These are phyloP conservation scores for Ustilago hordei DNA, from an alignment of 1,284 basidiomycete genomes.

Conservation along the genomic window DNA sequence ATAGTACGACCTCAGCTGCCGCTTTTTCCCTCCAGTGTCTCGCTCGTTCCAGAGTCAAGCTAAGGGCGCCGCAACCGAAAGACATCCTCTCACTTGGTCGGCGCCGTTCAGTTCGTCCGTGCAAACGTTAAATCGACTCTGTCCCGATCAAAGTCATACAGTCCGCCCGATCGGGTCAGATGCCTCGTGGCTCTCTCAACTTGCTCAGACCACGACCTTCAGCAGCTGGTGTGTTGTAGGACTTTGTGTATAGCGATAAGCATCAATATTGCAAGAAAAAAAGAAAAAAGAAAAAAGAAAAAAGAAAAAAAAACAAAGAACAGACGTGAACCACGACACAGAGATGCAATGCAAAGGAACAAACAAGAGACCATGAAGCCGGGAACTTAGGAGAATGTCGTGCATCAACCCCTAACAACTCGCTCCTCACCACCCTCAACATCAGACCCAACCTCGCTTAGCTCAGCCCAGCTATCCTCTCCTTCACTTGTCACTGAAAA, in stretches of 20 bases:
- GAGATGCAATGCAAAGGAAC: conserved; percentile 5
- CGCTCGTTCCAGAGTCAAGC: neutral
- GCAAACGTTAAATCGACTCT: neutral
- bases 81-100: neutral
- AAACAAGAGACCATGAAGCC: neutral
- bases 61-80: neutral
- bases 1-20: neutral
- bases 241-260: neutral
- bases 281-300: neutral
- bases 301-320: neutral
- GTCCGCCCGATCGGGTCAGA: neutral
- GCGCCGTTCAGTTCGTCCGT: neutral
- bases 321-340: neutral
- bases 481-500: conserved; percentile 28
- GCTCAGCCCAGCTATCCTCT: conserved; percentile 48
- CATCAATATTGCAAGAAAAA: neutral
- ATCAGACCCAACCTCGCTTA: conserved; percentile 38
- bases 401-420: neutral
- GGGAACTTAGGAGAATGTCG: neutral
- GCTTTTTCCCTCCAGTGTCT: neutral
- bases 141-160: neutral
- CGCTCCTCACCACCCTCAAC: conserved; percentile 7
- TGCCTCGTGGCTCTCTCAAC: neutral
- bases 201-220: neutral
- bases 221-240: too few species aligned